These are phyloP conservation scores for Platanus orientalis DNA, from an alignment of 164 flowering plant genomes.

Conservation along the genomic window DNA sequence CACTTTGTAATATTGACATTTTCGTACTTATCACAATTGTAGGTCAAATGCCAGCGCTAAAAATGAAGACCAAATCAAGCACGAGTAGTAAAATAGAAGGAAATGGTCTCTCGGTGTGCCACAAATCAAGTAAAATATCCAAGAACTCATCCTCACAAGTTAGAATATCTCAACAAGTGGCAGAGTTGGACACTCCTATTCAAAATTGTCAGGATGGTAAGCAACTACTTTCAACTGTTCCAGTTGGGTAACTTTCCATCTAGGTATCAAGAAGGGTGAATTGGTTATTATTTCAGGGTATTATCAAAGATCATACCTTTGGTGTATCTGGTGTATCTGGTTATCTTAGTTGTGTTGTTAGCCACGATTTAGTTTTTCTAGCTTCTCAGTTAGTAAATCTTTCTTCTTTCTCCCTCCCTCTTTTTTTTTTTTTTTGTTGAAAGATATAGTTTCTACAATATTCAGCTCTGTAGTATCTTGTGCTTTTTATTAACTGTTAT, in stretches of 20 bases:
- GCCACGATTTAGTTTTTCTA: neutral
- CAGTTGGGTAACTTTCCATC: neutral
- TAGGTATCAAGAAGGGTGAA: neutral
- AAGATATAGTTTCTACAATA: neutral
- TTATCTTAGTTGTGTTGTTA: neutral
- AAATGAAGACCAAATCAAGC: constrained; percentile 30
- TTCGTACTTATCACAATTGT: too few relatives aligned
- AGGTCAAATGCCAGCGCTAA: constrained; percentile 12
- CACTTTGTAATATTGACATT: too few relatives aligned
- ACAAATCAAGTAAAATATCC: constrained; percentile 28
- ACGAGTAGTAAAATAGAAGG: constrained; percentile 17
- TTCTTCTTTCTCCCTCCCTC: neutral
- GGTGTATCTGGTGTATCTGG: constrained; percentile 6
- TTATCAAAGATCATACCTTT: neutral
- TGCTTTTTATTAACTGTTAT: too few relatives aligned
- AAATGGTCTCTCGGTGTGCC: constrained; percentile 21
- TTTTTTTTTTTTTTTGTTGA: too few relatives aligned
- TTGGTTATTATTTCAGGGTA: neutral
- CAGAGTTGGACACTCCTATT: constrained; percentile 8
- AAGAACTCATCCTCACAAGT: constrained; percentile 23
- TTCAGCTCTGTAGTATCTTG: neutral
- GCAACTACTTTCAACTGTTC: neutral
- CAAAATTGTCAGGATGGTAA: constrained; percentile 19
- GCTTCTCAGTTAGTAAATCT: too few relatives aligned
- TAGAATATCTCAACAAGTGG: constrained; percentile 24